Conservation (phyloP, 2,329 filamentous ascomycete species). For the Paraphoma sp. region DNA sequence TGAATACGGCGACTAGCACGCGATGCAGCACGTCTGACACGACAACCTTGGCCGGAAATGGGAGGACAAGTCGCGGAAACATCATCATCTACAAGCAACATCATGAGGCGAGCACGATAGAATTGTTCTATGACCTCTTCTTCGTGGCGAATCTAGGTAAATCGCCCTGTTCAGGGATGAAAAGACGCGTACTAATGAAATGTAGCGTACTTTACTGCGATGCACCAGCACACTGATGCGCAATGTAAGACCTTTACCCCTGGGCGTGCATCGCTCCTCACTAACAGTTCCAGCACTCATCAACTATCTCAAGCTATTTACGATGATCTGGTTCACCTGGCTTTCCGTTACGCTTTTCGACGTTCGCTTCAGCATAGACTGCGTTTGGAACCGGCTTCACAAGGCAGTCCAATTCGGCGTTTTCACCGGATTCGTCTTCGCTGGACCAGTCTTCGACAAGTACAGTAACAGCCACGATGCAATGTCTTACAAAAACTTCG, state of each 20-base stretch:
- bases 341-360: conserved; percentile 68
- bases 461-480: conserved; percentile 22
- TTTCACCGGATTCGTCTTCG: conserved; percentile 69
- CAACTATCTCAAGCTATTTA: conserved; percentile 60
- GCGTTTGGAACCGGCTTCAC: conserved; percentile 66
- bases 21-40: conserved; percentile 11
- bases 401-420: conserved; percentile 67
- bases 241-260: conserved; percentile 19
- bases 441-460: conserved; percentile 53
- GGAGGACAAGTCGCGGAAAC: conserved; percentile 26
- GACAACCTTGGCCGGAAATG: conserved; percentile 17
- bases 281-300: conserved; percentile 28
- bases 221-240: conserved; percentile 62
- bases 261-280: background rate
- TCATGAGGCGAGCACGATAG: conserved; percentile 59
- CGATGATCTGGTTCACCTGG: conserved; percentile 72
- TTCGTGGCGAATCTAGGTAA: conserved; percentile 65
- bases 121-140: conserved; percentile 67
- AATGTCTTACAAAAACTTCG: conserved; percentile 22
- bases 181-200: background rate
- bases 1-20: conserved; percentile 7
- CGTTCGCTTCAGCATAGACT: conserved; percentile 70
- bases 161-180: background rate
- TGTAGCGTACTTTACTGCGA: conserved; percentile 63
- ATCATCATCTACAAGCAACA: conserved; percentile 34